Percentiles rank a stretch among this genome's conserved stretches.
These are phyloP conservation scores for Citrus sinensis DNA, from an alignment of 345 rosid genomes.

Conservation along the genomic window DNA sequence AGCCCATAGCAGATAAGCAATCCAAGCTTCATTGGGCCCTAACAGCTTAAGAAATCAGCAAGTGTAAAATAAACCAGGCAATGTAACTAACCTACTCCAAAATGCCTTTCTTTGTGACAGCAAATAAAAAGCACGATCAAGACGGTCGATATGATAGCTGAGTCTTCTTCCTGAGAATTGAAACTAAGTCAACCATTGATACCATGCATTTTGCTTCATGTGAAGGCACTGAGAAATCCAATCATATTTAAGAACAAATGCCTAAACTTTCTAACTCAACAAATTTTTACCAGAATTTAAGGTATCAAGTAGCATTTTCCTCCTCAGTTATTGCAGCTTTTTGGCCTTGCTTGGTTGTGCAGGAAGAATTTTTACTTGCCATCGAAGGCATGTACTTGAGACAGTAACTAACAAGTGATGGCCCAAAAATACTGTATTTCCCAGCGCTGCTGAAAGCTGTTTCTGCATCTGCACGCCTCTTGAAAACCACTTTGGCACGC, in stretches of 20 bases:
- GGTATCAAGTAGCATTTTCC: conserved; percentile 8
- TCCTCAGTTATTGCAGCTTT: conserved; percentile 7
- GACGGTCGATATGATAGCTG: neutral
- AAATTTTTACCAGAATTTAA: neutral
- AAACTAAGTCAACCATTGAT: conserved; percentile 11
- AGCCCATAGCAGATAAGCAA: neutral
- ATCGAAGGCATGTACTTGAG: conserved; percentile 32
- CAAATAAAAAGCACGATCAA: neutral
- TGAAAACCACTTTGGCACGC: conserved; percentile 56
- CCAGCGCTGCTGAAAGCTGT: conserved; percentile 62
- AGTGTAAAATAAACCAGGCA: neutral
- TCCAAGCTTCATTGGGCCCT: neutral
- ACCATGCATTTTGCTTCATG: neutral
- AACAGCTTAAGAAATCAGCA: neutral
- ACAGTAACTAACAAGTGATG: conserved; percentile 54
- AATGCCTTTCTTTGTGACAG: neutral
- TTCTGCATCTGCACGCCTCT: conserved; percentile 50
- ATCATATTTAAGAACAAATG: neutral
- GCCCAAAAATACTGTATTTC: conserved; percentile 57
- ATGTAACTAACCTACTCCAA: neutral
- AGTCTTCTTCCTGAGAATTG: neutral
- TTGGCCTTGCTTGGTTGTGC: conserved; percentile 15
- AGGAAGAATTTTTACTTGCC: conserved; percentile 16
- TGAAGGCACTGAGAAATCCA: neutral
- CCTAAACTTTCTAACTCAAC: neutral